phyloP scores from a whole-genome alignment of 2,329 filamentous ascomycete genomes.

The Colletotrichum magnum region DNA sequence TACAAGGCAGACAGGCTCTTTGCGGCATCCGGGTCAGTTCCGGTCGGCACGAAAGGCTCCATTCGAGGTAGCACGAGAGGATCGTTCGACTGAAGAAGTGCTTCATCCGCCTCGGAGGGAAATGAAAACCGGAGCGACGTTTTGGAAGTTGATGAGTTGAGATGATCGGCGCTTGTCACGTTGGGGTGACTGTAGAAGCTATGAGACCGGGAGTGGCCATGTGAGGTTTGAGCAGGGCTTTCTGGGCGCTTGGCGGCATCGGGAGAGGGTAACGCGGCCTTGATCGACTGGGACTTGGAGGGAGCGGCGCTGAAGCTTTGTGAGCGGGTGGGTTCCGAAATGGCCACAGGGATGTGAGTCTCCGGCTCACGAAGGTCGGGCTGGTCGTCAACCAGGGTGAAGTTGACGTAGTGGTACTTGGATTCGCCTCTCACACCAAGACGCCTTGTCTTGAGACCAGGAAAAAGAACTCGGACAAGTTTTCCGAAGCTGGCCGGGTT shows the following conservation, averaged over 20 bases:
- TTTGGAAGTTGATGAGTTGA: conserved; percentile 71
- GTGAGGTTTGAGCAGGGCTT: conserved; percentile 34
- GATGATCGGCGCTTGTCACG: conserved; percentile 68
- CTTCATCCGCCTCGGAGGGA: conserved; percentile 68
- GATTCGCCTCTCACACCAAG: conserved; percentile 96
- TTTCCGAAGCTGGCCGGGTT: conserved; percentile 99
- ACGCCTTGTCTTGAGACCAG: conserved; percentile 91
- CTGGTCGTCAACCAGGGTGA: conserved; percentile 71
- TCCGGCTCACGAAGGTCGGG: conserved; percentile 62
- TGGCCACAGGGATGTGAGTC: conserved; percentile 61
- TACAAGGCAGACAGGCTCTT: conserved; percentile 90
- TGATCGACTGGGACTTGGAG: conserved; percentile 39
- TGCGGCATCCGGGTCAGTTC: conserved; percentile 89
- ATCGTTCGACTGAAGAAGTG: conserved; percentile 73
- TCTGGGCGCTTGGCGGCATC: conserved; percentile 43
- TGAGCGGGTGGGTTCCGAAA: conserved; percentile 63
- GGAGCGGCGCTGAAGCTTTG: conserved; percentile 66
- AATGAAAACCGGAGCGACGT: conserved; percentile 74
- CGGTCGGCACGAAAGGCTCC: conserved; percentile 81
- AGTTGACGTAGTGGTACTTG: conserved; percentile 94
- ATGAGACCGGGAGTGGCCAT: conserved; percentile 54
- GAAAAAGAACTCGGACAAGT: conserved; percentile 95
- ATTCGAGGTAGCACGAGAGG: conserved; percentile 88
- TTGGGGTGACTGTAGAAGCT: conserved; percentile 74
- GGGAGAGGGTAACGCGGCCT: conserved; percentile 48